Evolutionary conservation across 2,329 filamentous ascomycete species (phyloP).

Genomic region (Neofusicoccum laricinum): DNA sequence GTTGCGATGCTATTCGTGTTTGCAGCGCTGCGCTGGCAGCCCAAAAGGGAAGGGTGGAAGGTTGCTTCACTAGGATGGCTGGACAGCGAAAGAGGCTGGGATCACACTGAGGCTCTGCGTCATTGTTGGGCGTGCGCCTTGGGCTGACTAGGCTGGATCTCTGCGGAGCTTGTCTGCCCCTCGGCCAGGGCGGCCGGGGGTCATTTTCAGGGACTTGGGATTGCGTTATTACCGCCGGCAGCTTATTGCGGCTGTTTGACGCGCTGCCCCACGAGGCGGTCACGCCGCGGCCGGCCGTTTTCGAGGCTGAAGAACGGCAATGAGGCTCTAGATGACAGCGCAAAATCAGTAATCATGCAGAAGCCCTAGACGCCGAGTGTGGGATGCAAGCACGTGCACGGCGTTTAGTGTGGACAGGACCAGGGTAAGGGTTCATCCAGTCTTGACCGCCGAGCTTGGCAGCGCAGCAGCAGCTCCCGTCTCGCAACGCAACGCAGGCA

Average conservation of each 20-base stretch:
- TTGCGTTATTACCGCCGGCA: slow-evolving; percentile 10
- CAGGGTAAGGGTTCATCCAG: not conserved
- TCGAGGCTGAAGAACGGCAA: not conserved
- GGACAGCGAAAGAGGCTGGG: not conserved
- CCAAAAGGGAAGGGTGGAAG: not conserved
- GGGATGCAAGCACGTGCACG: slow-evolving; percentile 4
- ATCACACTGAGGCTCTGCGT: not conserved
- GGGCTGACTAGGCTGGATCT: slow-evolving; percentile 2
- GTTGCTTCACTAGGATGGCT: not conserved
- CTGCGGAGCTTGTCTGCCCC: not conserved
- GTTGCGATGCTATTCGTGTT: not conserved
- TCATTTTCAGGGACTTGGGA: not conserved
- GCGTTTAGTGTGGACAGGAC: not conserved
- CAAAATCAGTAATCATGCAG: slow-evolving; percentile 9
- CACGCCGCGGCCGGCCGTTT: not conserved
- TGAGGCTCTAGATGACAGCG: slow-evolving; percentile 9
- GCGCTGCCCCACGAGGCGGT: not conserved
- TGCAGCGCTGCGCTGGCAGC: not conserved
- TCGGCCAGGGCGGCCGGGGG: not conserved
- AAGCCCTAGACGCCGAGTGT: not conserved
- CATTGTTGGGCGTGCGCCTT: not conserved
- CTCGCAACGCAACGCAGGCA: not conserved
- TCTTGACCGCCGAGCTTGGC: not conserved
- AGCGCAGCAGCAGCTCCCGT: no score
- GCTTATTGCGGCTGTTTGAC: not conserved